A percentile compares a stretch with the other conserved stretches of the same genome.
phyloP scores from a whole-genome alignment of 768 basidiomycete genomes.

The Rhodosporidiobolus odoratus region DNA sequence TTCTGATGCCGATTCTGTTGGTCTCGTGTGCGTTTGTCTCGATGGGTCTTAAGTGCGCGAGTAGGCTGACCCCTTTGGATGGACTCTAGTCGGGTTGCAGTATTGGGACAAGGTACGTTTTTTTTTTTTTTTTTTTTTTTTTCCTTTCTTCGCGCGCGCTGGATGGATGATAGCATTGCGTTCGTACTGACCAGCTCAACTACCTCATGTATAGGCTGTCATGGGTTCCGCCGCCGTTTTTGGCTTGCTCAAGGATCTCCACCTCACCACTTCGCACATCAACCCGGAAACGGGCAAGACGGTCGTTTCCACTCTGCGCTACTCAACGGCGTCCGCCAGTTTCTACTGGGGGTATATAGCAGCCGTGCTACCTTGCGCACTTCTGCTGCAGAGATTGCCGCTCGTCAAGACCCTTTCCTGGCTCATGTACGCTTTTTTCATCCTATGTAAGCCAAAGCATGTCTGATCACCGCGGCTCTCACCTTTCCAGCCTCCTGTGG shows the following conservation, averaged over 20 bases:
- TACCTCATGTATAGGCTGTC: too few relatives aligned
- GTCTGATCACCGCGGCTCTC: too few relatives aligned
- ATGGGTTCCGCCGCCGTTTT: slow-evolving; percentile 26
- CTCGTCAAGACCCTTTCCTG: slow-evolving; percentile 20
- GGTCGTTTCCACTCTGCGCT: slow-evolving; percentile 16
- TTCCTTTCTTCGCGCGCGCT: too few relatives aligned
- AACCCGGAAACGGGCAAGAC: slow-evolving; percentile 23
- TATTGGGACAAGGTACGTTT: slow-evolving; percentile 24
- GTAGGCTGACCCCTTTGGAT: too few relatives aligned
- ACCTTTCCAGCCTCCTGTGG: slow-evolving; percentile 15
- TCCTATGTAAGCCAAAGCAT: not conserved
- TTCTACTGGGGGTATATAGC: slow-evolving; percentile 16
- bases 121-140: not conserved
- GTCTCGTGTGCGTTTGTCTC: not conserved
- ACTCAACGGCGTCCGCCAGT: slow-evolving; percentile 15
- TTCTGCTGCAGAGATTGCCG: slow-evolving; percentile 21
- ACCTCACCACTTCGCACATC: slow-evolving; percentile 22
- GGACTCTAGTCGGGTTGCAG: slow-evolving; percentile 18
- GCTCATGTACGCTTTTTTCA: slow-evolving; percentile 21
- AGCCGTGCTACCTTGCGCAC: slow-evolving; percentile 25
- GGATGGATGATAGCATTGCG: too few relatives aligned
- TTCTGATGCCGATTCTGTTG: slow-evolving; percentile 33
- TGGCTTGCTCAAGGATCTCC: slow-evolving; percentile 30
- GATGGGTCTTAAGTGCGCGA: not conserved
- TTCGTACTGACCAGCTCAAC: too few relatives aligned